A percentile compares a stretch with the other conserved stretches of the same genome.
Conservation (phyloP, 768 basidiomycete genomes). For the Leccinum pellstonianum region DNA sequence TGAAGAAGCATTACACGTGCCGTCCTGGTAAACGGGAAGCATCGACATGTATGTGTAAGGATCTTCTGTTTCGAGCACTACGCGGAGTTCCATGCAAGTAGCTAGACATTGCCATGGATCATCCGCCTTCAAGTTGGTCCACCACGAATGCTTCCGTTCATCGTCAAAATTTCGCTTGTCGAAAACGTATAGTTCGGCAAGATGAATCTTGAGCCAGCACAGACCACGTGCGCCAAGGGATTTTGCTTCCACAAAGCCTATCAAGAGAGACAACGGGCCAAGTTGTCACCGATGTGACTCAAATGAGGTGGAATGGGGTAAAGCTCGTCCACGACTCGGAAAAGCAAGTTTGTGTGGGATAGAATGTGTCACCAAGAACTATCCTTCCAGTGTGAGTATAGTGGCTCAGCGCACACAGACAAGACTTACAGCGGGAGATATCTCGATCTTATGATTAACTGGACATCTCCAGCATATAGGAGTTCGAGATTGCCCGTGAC, state of each 20-base stretch:
- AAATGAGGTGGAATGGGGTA: constrained; percentile 97
- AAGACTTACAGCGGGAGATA: constrained; percentile 50
- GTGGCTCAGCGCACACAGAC: not conserved
- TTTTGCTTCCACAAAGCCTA: constrained; percentile 69
- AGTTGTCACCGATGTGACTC: constrained; percentile 93
- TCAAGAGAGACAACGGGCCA: constrained; percentile 78
- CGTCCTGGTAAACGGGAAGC: too few species aligned
- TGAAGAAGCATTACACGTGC: too few species aligned
- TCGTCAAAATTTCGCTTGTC: too few species aligned
- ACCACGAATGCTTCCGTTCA: too few species aligned
- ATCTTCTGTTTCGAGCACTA: too few species aligned
- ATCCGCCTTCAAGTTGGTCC: too few species aligned
- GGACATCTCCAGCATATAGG: constrained; percentile 85
- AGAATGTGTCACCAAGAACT: constrained; percentile 74
- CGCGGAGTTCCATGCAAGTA: too few species aligned
- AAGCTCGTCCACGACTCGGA: constrained; percentile 72
- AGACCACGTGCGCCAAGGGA: constrained; percentile 82
- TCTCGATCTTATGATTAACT: constrained; percentile 98
- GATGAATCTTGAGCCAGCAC: too few species aligned
- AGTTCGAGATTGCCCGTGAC: constrained; percentile 44
- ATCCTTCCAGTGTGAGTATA: constrained; percentile 1
- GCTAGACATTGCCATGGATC: too few species aligned
- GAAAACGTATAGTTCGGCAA: too few species aligned
- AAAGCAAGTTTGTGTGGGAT: constrained; percentile 91
- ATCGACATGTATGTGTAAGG: too few species aligned